These are phyloP conservation scores for Zostera marina DNA, from an alignment of 116 monocot genomes.

Conservation along the genomic window DNA sequence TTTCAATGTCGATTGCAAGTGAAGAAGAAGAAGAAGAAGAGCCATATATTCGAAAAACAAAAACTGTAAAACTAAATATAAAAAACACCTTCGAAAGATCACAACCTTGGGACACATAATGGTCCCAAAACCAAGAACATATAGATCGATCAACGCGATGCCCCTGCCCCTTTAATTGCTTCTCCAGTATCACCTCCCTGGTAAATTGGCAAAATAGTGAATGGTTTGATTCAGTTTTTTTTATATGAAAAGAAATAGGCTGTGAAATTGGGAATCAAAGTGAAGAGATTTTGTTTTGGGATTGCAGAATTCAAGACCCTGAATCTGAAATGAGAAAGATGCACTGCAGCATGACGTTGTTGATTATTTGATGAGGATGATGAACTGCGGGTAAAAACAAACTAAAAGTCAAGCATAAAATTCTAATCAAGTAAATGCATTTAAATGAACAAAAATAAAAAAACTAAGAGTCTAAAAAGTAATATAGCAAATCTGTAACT, in stretches of 20 bases:
- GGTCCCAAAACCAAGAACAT: conserved; percentile 89
- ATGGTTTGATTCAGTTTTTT: neutral
- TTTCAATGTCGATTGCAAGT: neutral
- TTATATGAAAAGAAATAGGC: neutral
- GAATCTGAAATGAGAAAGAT: conserved; percentile 71
- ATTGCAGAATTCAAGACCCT: conserved; percentile 22
- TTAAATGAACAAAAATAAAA: too few relatives aligned
- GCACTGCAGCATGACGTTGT: conserved; percentile 50
- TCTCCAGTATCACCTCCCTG: conserved; percentile 95
- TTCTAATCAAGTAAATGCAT: too few relatives aligned
- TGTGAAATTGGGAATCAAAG: too few relatives aligned
- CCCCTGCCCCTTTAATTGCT: conserved; percentile 65
- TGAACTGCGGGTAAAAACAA: too few relatives aligned
- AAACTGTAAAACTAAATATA: too few relatives aligned
- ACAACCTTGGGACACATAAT: conserved; percentile 43
- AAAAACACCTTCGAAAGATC: conserved; percentile 44
- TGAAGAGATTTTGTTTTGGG: neutral
- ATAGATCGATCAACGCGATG: conserved; percentile 79
- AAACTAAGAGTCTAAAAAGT: too few relatives aligned
- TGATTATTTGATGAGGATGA: too few relatives aligned
- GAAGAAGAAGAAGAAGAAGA: neutral
- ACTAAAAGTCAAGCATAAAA: too few relatives aligned
- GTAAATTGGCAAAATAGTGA: conserved; percentile 10
- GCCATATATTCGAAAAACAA: neutral
- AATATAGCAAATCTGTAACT: too few relatives aligned